These are phyloP conservation scores for Phialophora tarda DNA, from an alignment of 2,329 filamentous ascomycete genomes.

Conservation along the genomic window DNA sequence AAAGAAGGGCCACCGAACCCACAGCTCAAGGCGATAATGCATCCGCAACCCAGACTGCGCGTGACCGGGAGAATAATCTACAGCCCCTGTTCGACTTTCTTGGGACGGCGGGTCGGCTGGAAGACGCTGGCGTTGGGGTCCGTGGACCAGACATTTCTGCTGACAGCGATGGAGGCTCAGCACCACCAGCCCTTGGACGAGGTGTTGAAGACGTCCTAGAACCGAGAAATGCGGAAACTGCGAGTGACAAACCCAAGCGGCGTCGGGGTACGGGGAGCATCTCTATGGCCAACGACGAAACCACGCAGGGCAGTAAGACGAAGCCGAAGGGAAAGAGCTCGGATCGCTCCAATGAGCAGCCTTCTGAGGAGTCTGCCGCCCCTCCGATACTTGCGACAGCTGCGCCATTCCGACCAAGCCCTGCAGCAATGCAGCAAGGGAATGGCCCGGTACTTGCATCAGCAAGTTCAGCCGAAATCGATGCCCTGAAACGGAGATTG, in stretches of 20 bases:
- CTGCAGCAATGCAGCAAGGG: background rate
- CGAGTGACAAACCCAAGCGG: background rate
- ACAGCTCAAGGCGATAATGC: background rate
- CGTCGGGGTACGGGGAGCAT: conserved; percentile 32
- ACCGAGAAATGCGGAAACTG: background rate
- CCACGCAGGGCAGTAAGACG: conserved; percentile 19
- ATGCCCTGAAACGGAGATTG: conserved; percentile 1
- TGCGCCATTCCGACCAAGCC: background rate
- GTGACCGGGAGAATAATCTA: conserved; percentile 22
- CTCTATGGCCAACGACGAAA: conserved; percentile 21
- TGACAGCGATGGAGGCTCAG: conserved; percentile 3
- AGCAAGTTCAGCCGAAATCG: background rate
- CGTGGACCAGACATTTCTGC: conserved; percentile 4
- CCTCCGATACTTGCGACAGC: background rate
- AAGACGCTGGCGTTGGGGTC: conserved; percentile 6
- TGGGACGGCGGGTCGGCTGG: conserved; percentile 28
- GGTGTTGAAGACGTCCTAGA: background rate
- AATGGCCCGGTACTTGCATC: background rate
- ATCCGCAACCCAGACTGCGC: conserved; percentile 7
- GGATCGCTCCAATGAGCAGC: background rate
- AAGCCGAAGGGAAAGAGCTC: background rate
- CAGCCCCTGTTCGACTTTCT: conserved; percentile 38
- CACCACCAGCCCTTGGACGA: background rate
- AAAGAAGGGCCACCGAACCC: conserved; percentile 27
- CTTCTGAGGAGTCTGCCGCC: background rate